Conservation (phyloP, 148 eudicot genomes). For the Nepenthes gracilis region DNA sequence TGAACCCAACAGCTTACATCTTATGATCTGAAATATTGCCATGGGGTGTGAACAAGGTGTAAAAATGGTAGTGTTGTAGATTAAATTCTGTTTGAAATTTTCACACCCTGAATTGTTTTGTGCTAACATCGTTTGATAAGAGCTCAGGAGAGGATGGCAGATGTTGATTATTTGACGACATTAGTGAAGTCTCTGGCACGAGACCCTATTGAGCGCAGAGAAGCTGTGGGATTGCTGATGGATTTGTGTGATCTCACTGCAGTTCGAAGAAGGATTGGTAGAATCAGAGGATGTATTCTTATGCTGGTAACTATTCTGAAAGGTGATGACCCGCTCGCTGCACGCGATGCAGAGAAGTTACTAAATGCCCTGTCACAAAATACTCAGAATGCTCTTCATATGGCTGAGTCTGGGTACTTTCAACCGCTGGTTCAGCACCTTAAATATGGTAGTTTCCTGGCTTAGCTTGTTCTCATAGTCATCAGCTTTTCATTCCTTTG, state of each 20-base stretch:
- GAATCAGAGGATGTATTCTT: constrained; percentile 75
- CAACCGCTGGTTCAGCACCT: constrained; percentile 70
- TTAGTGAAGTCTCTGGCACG: constrained; percentile 67
- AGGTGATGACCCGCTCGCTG: constrained; percentile 55
- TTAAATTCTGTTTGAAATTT: background rate
- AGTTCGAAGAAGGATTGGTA: constrained; percentile 60
- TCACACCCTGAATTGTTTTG: background rate
- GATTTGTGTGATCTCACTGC: constrained; percentile 40
- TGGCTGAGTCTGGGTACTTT: constrained; percentile 95
- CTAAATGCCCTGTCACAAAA: constrained; percentile 50
- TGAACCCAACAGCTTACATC: no score
- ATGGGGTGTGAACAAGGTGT: no score
- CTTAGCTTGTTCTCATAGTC: background rate
- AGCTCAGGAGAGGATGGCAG: constrained; percentile 73
- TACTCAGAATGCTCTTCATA: constrained; percentile 88
- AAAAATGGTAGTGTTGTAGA: background rate
- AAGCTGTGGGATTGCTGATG: constrained; percentile 62
- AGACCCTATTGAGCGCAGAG: constrained; percentile 59
- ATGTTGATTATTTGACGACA: constrained; percentile 34
- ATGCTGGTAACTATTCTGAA: constrained; percentile 71
- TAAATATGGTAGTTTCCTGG: constrained; percentile 44
- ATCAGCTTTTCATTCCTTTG: constrained; percentile 1
- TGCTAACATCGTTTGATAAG: constrained; percentile 7
- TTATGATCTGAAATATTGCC: no score
- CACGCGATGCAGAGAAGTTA: constrained; percentile 53